These are phyloP conservation scores for Saururus chinensis DNA, from an alignment of 164 flowering plant species.

Conservation along the genomic window DNA sequence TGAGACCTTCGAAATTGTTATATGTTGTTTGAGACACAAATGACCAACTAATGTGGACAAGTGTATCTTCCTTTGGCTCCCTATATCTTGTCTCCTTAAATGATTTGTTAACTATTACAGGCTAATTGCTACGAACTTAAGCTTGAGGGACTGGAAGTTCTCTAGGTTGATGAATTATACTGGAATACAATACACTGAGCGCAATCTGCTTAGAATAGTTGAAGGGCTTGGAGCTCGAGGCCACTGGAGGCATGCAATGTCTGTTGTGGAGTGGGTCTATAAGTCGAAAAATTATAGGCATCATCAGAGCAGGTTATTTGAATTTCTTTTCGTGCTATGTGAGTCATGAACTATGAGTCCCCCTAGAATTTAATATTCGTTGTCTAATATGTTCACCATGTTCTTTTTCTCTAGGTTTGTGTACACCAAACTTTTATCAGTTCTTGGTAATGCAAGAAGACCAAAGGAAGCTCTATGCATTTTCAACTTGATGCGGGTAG, in stretches of 20 bases:
- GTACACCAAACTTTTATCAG: slow-evolving; percentile 77
- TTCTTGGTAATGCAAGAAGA: slow-evolving; percentile 82
- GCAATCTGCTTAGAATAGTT: slow-evolving; percentile 58
- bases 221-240: slow-evolving; percentile 55
- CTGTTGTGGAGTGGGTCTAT: slow-evolving; percentile 85
- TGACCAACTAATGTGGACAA: neutral
- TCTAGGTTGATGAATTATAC: slow-evolving; percentile 74
- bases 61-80: neutral
- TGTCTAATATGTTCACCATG: neutral
- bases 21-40: too few relatives aligned
- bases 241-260: slow-evolving; percentile 64
- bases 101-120: slow-evolving; percentile 17
- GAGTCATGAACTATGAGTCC: neutral
- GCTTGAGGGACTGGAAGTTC: slow-evolving; percentile 73
- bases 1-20: too few relatives aligned
- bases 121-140: slow-evolving; percentile 39
- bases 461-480: slow-evolving; percentile 72
- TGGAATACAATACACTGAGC: slow-evolving; percentile 61
- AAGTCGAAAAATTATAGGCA: slow-evolving; percentile 29
- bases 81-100: neutral
- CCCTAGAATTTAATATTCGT: neutral
- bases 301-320: slow-evolving; percentile 64
- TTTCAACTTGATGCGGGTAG: slow-evolving; percentile 80
- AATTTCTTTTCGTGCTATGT: neutral
- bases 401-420: slow-evolving; percentile 57